A percentile compares a stretch with the other conserved stretches of the same genome.
These are phyloP conservation scores for Colletotrichum sp. DNA, from an alignment of 2,329 filamentous ascomycete species.

Conservation along the genomic window DNA sequence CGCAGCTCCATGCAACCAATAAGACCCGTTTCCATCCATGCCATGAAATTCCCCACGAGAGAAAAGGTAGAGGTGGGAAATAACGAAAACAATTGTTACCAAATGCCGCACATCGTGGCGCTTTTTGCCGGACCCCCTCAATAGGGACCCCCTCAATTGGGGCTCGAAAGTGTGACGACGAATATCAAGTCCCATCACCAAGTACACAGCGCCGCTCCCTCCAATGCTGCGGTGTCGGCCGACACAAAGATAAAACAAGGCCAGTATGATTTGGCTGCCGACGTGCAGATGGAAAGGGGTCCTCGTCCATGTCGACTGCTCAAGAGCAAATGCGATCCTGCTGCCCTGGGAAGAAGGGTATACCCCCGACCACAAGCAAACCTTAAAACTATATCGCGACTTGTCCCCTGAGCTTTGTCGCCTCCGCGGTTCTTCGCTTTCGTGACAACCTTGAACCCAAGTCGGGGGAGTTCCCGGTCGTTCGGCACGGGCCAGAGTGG, in stretches of 20 bases:
- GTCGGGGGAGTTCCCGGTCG: not conserved
- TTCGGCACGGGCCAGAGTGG: not conserved
- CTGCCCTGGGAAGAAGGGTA: not conserved
- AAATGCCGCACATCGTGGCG: too few species aligned
- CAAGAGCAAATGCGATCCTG: not conserved
- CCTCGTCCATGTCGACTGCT: not conserved
- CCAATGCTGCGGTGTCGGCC: constrained; percentile 1
- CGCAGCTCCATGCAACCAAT: not conserved
- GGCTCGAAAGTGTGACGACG: not conserved
- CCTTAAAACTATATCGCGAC: not conserved
- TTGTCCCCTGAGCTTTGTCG: not conserved
- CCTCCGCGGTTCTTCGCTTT: not conserved
- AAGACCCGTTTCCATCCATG: not conserved
- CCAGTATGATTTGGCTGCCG: not conserved
- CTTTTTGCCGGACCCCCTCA: not conserved
- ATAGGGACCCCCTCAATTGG: not conserved
- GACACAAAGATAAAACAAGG: constrained; percentile 11
- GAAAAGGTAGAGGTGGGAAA: not conserved
- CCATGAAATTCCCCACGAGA: too few species aligned
- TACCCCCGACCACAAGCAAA: not conserved
- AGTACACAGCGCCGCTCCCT: not conserved
- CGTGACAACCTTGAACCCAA: not conserved
- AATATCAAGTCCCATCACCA: not conserved
- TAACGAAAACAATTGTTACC: not conserved
- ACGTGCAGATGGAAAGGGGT: not conserved